Percentiles rank a stretch among this genome's conserved stretches.
These are phyloP conservation scores for Spinellus fusiger DNA, from an alignment of 192 early-diverging fungal genomes.

Conservation along the genomic window DNA sequence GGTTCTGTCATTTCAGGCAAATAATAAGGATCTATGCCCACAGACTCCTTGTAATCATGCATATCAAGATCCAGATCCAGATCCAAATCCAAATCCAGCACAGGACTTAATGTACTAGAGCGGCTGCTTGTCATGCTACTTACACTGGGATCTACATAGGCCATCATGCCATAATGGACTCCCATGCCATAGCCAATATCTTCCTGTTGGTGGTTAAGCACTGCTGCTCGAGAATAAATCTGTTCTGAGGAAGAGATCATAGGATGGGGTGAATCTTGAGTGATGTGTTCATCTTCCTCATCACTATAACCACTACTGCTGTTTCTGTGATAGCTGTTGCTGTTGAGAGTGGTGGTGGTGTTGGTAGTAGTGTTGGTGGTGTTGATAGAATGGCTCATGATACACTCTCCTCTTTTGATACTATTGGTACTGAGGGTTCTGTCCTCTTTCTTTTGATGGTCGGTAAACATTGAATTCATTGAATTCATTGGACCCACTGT, in stretches of 20 bases:
- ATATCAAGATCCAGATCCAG: conserved; percentile 8
- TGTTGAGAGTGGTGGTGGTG: background rate
- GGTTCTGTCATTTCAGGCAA: background rate
- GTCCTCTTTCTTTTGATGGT: too few relatives aligned
- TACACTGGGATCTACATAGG: too few relatives aligned
- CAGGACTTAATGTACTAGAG: conserved; percentile 11
- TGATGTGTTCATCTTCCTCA: background rate
- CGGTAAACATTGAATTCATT: too few relatives aligned
- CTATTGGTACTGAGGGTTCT: too few relatives aligned
- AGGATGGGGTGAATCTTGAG: too few relatives aligned
- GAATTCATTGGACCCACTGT: too few relatives aligned
- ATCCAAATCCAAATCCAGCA: conserved; percentile 13
- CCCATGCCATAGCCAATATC: too few relatives aligned
- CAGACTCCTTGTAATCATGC: background rate
- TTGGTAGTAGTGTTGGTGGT: background rate
- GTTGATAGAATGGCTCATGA: background rate
- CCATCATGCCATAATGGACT: too few relatives aligned
- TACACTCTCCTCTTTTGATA: too few relatives aligned
- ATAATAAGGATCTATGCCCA: background rate
- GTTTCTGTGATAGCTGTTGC: background rate
- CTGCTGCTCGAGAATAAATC: too few relatives aligned
- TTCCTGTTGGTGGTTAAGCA: too few relatives aligned
- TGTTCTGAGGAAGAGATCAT: too few relatives aligned
- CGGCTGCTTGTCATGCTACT: conserved; percentile 6
- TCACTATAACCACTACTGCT: background rate